Conservation (phyloP, 345 rosid genomes). For the Euphorbia tirucalli region DNA sequence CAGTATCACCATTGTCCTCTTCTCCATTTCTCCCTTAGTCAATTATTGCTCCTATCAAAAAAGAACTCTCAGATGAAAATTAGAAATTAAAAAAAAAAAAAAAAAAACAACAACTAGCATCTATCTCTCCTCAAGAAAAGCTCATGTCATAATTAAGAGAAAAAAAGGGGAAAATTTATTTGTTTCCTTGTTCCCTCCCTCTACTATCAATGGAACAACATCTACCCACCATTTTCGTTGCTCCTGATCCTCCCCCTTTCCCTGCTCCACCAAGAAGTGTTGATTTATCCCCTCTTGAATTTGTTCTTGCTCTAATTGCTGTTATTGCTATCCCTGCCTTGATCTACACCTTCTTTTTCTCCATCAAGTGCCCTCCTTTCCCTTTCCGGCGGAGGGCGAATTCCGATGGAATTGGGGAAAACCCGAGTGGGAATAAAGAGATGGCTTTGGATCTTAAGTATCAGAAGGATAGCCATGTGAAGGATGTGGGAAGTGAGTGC, state of each 20-base stretch:
- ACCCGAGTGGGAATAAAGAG: constrained; percentile 6
- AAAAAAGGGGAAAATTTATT: background rate
- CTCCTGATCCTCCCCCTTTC: constrained; percentile 48
- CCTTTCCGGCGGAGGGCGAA: constrained; percentile 24
- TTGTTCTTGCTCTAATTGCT: constrained; percentile 64
- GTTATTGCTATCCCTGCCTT: constrained; percentile 65
- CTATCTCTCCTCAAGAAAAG: background rate
- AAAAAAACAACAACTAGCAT: too few relatives aligned
- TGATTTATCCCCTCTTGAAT: constrained; percentile 65
- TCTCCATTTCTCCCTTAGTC: background rate
- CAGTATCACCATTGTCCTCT: too few relatives aligned
- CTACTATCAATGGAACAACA: constrained; percentile 21
- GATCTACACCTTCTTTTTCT: constrained; percentile 61
- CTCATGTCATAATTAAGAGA: background rate
- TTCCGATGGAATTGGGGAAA: background rate
- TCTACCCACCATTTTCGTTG: constrained; percentile 20
- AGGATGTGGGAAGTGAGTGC: constrained; percentile 62
- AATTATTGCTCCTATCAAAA: background rate
- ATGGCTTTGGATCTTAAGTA: constrained; percentile 33
- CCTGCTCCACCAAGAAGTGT: constrained; percentile 49
- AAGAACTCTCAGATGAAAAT: too few relatives aligned
- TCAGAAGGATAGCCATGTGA: constrained; percentile 42
- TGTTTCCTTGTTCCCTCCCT: too few relatives aligned
- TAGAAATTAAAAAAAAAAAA: too few relatives aligned
- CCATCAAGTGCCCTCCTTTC: constrained; percentile 48